Evolutionary conservation across 2,329 filamentous ascomycete genomes (phyloP).

Genomic region (Colletotrichum musicola): DNA sequence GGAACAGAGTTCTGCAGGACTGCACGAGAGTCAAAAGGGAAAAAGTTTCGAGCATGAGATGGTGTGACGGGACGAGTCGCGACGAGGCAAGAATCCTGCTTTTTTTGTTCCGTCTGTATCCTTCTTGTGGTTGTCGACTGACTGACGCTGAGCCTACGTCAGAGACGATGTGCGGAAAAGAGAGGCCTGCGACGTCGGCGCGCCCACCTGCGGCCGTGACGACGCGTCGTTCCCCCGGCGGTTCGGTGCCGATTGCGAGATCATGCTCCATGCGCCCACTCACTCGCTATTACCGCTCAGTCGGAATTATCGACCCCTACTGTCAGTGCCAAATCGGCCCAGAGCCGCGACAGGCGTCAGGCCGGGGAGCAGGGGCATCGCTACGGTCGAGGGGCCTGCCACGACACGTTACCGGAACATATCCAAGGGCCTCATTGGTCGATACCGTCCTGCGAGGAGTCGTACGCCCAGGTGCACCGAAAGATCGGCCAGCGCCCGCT

Average conservation of each 20-base stretch:
- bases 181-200: neutral
- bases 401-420: neutral
- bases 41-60: neutral
- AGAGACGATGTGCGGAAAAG: neutral
- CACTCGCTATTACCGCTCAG: neutral
- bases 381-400: neutral
- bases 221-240: neutral
- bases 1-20: neutral
- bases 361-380: neutral
- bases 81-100: neutral
- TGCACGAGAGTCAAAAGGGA: too few relatives aligned
- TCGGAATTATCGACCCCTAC: neutral
- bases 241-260: neutral
- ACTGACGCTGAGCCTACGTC: neutral
- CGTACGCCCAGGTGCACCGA: neutral
- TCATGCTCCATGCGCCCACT: neutral
- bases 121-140: too few relatives aligned
- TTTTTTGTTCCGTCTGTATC: neutral
- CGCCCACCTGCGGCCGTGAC: neutral
- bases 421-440: neutral
- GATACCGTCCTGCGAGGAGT: too few relatives aligned
- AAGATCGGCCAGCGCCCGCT: neutral
- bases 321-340: neutral
- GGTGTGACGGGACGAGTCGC: constrained; percentile 13
- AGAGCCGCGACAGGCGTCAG: constrained; percentile 8